Evolutionary conservation across 2,329 filamentous ascomycete species (phyloP).

Genomic region (Helotiales sp.): DNA sequence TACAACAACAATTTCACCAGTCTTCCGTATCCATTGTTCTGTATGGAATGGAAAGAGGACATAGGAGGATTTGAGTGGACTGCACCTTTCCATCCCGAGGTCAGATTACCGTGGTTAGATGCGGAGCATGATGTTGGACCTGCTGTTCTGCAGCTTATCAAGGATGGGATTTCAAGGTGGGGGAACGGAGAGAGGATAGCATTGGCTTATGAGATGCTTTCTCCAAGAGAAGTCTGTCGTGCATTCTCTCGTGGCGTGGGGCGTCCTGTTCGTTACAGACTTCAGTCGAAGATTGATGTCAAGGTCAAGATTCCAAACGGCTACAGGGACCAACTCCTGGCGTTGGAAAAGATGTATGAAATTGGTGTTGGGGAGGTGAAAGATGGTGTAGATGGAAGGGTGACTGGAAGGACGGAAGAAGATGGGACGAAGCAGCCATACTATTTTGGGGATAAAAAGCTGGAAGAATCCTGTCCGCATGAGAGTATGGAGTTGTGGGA

Average conservation of each 20-base stretch:
- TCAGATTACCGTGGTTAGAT: constrained; percentile 90
- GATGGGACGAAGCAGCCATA: constrained; percentile 56
- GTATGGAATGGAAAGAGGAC: constrained; percentile 84
- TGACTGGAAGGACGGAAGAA: no score
- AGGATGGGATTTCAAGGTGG: constrained; percentile 87
- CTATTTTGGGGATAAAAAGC: constrained; percentile 58
- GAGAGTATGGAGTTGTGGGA: constrained; percentile 86
- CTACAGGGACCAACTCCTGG: constrained; percentile 84
- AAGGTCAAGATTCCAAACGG: constrained; percentile 83
- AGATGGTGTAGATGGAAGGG: no score
- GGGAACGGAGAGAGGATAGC: constrained; percentile 71
- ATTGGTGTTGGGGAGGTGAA: no score
- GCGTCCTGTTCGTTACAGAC: constrained; percentile 75
- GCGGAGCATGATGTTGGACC: constrained; percentile 95
- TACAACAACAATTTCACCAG: constrained; percentile 99
- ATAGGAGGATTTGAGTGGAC: constrained; percentile 91
- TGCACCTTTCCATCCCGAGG: constrained; percentile 88
- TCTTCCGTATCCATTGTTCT: constrained; percentile 87
- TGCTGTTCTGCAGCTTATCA: constrained; percentile 89
- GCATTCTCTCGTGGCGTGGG: constrained; percentile 78
- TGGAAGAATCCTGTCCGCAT: constrained; percentile 66
- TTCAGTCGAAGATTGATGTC: constrained; percentile 72
- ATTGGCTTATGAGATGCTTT: constrained; percentile 86
- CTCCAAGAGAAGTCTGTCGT: constrained; percentile 77
- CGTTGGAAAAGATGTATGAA: constrained; percentile 58